These are phyloP conservation scores for Pseudopithomyces chartarum DNA, from an alignment of 2,329 filamentous ascomycete species.

Conservation along the genomic window DNA sequence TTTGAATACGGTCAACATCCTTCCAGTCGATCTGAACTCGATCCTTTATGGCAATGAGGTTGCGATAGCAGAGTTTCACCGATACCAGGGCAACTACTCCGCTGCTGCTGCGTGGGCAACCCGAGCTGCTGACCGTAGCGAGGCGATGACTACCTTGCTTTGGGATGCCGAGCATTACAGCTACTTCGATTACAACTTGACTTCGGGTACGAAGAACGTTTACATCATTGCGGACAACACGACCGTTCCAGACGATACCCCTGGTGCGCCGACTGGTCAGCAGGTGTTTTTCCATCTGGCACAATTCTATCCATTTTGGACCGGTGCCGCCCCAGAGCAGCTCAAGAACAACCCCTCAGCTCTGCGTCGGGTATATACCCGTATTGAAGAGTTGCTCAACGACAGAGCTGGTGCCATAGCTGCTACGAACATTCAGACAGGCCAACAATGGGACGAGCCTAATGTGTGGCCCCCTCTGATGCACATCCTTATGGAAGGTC, in stretches of 20 bases:
- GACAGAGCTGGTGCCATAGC: constrained; percentile 62
- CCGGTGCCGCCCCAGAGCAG: constrained; percentile 63
- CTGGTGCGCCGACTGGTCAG: constrained; percentile 57
- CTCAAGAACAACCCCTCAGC: constrained; percentile 65
- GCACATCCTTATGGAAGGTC: constrained; percentile 66
- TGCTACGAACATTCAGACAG: constrained; percentile 64
- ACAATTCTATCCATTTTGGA: constrained; percentile 73
- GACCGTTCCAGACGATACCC: constrained; percentile 41
- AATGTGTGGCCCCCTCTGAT: constrained; percentile 73
- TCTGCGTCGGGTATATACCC: constrained; percentile 59
- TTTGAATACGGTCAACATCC: constrained; percentile 62
- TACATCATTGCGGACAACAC: constrained; percentile 55
- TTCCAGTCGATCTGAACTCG: constrained; percentile 71
- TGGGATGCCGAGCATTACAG: constrained; percentile 67
- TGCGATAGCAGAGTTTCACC: constrained; percentile 61
- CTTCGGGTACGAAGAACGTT: constrained; percentile 60
- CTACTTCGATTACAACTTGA: constrained; percentile 74
- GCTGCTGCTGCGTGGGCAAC: constrained; percentile 57
- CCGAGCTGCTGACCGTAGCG: constrained; percentile 59
- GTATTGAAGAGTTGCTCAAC: constrained; percentile 60
- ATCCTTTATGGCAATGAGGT: constrained; percentile 71
- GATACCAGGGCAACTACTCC: constrained; percentile 56
- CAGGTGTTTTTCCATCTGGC: constrained; percentile 64
- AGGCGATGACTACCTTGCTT: constrained; percentile 66
- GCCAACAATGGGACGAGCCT: constrained; percentile 73